These are phyloP conservation scores for Cercospora beticola DNA, from an alignment of 2,329 filamentous ascomycete species.

Conservation along the genomic window DNA sequence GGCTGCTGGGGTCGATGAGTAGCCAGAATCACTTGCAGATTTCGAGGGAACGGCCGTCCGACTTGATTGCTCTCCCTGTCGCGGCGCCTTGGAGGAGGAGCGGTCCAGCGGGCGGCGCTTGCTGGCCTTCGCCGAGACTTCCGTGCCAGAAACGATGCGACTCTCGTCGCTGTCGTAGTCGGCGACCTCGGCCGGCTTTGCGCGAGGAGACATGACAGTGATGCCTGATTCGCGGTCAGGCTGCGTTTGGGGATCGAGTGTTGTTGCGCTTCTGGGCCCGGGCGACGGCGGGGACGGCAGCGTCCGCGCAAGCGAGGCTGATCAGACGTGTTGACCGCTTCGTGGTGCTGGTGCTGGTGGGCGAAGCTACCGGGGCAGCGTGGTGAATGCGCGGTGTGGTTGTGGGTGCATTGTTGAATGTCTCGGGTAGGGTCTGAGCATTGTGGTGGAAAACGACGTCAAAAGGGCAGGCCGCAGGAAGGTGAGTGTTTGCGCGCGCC, in stretches of 20 bases:
- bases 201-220: constrained; percentile 14
- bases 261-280: constrained; percentile 9
- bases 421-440: constrained; percentile 26
- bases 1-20: constrained; percentile 49
- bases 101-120: constrained; percentile 28
- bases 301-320: constrained; percentile 7
- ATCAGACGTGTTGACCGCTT: not conserved
- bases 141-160: constrained; percentile 47
- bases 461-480: constrained; percentile 16
- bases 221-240: not conserved
- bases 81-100: constrained; percentile 34
- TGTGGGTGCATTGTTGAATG: constrained; percentile 27
- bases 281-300: constrained; percentile 13
- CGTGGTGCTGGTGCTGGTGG: constrained; percentile 1
- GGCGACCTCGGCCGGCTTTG: constrained; percentile 36
- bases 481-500: constrained; percentile 35
- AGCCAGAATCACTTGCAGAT: constrained; percentile 60
- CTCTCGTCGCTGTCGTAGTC: constrained; percentile 46
- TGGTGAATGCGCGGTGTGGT: constrained; percentile 8
- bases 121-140: constrained; percentile 45
- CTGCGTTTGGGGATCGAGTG: not conserved
- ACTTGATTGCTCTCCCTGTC: constrained; percentile 24
- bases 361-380: not conserved
- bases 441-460: constrained; percentile 20
- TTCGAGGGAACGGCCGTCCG: constrained; percentile 40